These are phyloP conservation scores for Pilasporangium apinafurcum DNA, from an alignment of 352 stramenopile genomes.

Conservation along the genomic window DNA sequence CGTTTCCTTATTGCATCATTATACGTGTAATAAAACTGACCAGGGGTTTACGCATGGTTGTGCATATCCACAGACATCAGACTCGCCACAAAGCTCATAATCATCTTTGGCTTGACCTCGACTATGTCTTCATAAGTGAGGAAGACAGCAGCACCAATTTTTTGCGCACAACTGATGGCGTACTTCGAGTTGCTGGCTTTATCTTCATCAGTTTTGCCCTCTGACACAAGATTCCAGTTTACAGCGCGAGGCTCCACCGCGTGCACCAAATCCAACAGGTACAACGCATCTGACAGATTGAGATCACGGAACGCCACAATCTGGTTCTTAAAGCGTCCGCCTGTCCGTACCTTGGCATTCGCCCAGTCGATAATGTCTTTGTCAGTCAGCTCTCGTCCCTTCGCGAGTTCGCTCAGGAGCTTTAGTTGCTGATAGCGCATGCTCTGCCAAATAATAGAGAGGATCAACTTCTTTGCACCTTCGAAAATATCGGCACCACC, in stretches of 20 bases:
- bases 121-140: conserved; percentile 92
- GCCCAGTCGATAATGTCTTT: conserved; percentile 81
- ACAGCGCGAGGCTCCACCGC: conserved; percentile 82
- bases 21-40: too few species aligned
- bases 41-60: conserved; percentile 18
- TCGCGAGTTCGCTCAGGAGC: conserved; percentile 59
- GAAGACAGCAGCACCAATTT: conserved; percentile 91
- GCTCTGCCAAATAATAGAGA: conserved; percentile 93
- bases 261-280: conserved; percentile 84
- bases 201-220: conserved; percentile 61
- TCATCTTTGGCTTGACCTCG: conserved; percentile 92
- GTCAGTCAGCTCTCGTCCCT: conserved; percentile 59
- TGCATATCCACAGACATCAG: conserved; percentile 83
- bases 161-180: conserved; percentile 89
- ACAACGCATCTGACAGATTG: conserved; percentile 69
- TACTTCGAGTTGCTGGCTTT: conserved; percentile 91
- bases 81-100: conserved; percentile 86
- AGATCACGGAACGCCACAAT: conserved; percentile 86
- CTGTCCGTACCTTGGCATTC: conserved; percentile 76
- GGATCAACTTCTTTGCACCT: conserved; percentile 90
- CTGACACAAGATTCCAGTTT: conserved; percentile 87
- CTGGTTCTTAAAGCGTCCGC: conserved; percentile 54
- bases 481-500: conserved; percentile 90
- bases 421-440: conserved; percentile 91
- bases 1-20: too few species aligned